These are phyloP conservation scores for Afroboletus lepidellus DNA, from an alignment of 1,284 basidiomycete species.

Conservation along the genomic window DNA sequence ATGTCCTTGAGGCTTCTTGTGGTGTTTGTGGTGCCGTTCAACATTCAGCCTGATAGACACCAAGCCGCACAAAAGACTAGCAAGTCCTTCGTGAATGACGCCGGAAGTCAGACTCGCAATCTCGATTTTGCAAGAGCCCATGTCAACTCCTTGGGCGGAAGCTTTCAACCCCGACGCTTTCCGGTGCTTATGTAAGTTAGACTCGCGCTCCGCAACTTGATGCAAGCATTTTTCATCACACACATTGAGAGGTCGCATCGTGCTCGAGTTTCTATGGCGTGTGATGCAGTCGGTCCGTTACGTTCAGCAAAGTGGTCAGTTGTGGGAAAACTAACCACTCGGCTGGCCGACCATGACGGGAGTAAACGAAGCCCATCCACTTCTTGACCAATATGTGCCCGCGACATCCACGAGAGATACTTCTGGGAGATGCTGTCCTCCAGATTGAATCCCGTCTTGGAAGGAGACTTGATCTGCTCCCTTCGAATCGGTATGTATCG, in stretches of 20 bases:
- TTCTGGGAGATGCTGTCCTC: slow-evolving; percentile 14
- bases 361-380: slow-evolving; percentile 1
- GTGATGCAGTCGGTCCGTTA: too few relatives aligned
- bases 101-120: slow-evolving; percentile 11
- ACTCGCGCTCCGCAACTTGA: neutral
- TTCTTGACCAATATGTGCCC: neutral
- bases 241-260: too few relatives aligned
- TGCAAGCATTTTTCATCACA: too few relatives aligned
- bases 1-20: slow-evolving; percentile 12
- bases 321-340: neutral
- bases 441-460: slow-evolving; percentile 5
- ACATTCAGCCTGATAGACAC: neutral
- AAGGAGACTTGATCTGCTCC: slow-evolving; percentile 12
- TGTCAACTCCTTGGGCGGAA: slow-evolving; percentile 15
- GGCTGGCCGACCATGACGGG: slow-evolving; percentile 6
- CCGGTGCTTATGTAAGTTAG: slow-evolving; percentile 5
- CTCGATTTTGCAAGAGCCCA: slow-evolving; percentile 22
- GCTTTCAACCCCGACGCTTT: neutral
- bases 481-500: slow-evolving; percentile 1
- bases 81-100: slow-evolving; percentile 19
- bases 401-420: neutral
- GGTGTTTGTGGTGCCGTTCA: neutral
- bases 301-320: too few relatives aligned
- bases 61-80: slow-evolving; percentile 2
- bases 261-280: too few relatives aligned